These are phyloP conservation scores for Aspergillus brunneoviolaceus DNA, from an alignment of 2,329 filamentous ascomycete genomes.

Conservation along the genomic window DNA sequence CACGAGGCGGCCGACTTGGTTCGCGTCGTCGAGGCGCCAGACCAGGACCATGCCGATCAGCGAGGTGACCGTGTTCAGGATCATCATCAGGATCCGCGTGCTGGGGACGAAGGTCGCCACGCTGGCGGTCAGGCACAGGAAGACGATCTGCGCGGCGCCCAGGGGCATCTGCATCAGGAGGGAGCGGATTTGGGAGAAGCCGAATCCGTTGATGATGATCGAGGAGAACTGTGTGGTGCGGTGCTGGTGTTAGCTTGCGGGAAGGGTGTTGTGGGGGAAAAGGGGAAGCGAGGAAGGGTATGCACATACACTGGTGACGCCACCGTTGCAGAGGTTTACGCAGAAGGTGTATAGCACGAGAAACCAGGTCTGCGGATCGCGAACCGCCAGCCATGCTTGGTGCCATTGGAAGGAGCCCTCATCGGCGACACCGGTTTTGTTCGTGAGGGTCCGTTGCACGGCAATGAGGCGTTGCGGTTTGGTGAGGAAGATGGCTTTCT, in stretches of 20 bases:
- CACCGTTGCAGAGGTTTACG: constrained; percentile 36
- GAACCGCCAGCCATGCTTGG: constrained; percentile 39
- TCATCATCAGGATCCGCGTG: constrained; percentile 36
- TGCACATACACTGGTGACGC: constrained; percentile 29
- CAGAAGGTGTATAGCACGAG: constrained; percentile 33
- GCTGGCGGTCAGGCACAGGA: constrained; percentile 30
- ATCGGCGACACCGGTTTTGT: constrained; percentile 56
- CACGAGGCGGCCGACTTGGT: constrained; percentile 28
- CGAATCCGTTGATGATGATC: constrained; percentile 40
- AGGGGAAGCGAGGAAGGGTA: too few species aligned
- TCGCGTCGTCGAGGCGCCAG: constrained; percentile 27
- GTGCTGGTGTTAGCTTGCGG: background rate
- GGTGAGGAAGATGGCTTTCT: constrained; percentile 44
- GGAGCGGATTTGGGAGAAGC: constrained; percentile 36
- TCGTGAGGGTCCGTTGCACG: constrained; percentile 52
- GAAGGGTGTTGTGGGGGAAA: background rate
- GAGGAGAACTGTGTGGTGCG: constrained; percentile 26
- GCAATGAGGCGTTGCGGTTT: constrained; percentile 48
- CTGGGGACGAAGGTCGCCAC: constrained; percentile 29
- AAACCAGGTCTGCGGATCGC: constrained; percentile 35
- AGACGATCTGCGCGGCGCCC: constrained; percentile 34
- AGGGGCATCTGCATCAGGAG: constrained; percentile 41
- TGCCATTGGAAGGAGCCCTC: constrained; percentile 43
- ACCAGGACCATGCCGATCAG: constrained; percentile 37
- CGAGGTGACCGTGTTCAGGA: constrained; percentile 28